phyloP scores from a whole-genome alignment of 1,284 basidiomycete genomes.

The Coniferiporia sulphurascens region DNA sequence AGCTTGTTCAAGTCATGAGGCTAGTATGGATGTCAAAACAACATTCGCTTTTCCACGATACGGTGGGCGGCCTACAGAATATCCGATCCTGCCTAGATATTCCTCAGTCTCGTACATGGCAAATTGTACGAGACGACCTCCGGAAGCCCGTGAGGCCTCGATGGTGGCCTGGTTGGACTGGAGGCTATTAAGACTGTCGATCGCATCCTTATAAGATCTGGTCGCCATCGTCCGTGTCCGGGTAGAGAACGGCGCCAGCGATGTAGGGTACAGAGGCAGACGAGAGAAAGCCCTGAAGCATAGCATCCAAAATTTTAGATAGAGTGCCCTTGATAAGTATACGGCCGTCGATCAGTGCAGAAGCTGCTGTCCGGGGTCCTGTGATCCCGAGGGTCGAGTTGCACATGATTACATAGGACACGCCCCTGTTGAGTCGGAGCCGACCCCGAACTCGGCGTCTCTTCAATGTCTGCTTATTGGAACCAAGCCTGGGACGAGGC shows the following conservation, averaged over 20 bases:
- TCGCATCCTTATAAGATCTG: slow-evolving; percentile 73
- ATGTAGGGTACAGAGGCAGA: not conserved
- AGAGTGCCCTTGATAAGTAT: not conserved
- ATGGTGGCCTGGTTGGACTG: slow-evolving; percentile 93
- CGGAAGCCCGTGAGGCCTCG: slow-evolving; percentile 78
- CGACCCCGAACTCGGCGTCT: not conserved
- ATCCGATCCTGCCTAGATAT: slow-evolving; percentile 85
- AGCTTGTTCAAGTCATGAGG: slow-evolving; percentile 80
- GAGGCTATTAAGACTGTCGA: slow-evolving; percentile 84
- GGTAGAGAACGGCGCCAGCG: not conserved
- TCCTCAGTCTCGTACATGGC: slow-evolving; percentile 90
- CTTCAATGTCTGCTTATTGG: slow-evolving; percentile 31
- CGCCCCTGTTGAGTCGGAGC: not conserved
- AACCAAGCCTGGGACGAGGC: slow-evolving; percentile 61
- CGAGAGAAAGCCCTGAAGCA: slow-evolving; percentile 5
- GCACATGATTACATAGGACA: not conserved
- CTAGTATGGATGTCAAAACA: slow-evolving; percentile 35
- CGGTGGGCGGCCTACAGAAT: slow-evolving; percentile 48
- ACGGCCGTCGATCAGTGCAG: not conserved
- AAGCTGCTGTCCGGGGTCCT: slow-evolving; percentile 1
- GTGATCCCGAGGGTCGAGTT: not conserved
- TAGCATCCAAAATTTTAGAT: slow-evolving; percentile 14
- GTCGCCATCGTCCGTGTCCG: slow-evolving; percentile 33
- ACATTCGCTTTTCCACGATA: not conserved
- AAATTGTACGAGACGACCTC: slow-evolving; percentile 62